A percentile compares a stretch with the other conserved stretches of the same genome.
phyloP scores from a whole-genome alignment of 495 filamentous ascomycete species.

The Penicillium longicatenatum region DNA sequence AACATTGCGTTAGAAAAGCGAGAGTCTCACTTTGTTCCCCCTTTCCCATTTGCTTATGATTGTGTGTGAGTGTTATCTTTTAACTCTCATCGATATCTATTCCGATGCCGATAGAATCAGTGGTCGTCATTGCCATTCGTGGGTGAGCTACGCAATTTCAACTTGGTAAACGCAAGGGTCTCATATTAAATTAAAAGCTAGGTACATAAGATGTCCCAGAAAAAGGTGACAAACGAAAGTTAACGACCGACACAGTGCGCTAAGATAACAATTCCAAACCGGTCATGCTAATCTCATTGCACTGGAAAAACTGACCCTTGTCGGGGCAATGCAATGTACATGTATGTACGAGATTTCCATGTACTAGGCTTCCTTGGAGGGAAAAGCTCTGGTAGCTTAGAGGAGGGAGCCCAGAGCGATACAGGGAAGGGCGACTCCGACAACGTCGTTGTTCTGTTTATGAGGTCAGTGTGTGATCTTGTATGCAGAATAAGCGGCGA shows the following conservation, averaged over 20 bases:
- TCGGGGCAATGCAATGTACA: slow-evolving; percentile 15
- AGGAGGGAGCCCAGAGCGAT: slow-evolving; percentile 43
- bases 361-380: background rate
- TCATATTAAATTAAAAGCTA: slow-evolving; percentile 6
- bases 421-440: slow-evolving; percentile 49
- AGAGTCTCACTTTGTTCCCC: no score
- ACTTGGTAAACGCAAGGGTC: background rate
- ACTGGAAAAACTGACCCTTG: slow-evolving; percentile 11
- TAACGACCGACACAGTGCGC: slow-evolving; percentile 18
- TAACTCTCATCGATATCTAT: no score
- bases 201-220: slow-evolving; percentile 17
- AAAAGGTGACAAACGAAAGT: slow-evolving; percentile 18
- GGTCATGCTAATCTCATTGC: background rate
- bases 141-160: no score
- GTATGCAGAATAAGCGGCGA: background rate
- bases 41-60: no score
- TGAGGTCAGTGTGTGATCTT: background rate
- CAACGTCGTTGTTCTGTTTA: slow-evolving; percentile 32
- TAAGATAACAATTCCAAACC: background rate
- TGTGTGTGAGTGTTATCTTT: no score
- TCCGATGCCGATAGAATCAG: no score
- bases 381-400: slow-evolving; percentile 25
- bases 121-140: no score
- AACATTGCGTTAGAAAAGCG: no score
- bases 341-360: slow-evolving; percentile 8